A percentile compares a stretch with the other conserved stretches of the same genome.
Evolutionary conservation across 371 early-diverging fungal genomes (phyloP).

Genomic region (Capillidium rhysosporum): DNA sequence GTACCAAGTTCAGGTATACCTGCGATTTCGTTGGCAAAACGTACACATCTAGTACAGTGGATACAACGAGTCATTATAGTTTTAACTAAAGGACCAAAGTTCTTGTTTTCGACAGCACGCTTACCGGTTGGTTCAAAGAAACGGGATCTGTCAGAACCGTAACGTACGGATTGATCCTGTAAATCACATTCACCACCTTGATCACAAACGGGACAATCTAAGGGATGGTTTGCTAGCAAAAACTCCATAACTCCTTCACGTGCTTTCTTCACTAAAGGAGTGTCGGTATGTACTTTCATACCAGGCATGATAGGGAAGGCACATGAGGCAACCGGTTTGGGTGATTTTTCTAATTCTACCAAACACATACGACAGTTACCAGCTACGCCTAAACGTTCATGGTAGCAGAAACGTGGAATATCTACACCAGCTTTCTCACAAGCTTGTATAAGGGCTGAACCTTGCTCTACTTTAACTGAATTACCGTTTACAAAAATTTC

Average conservation of each 20-base stretch:
- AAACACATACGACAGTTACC: constrained; percentile 99
- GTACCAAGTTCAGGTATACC: constrained; percentile 92
- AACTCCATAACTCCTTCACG: constrained; percentile 98
- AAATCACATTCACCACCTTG: constrained; percentile 98
- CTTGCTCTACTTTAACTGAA: constrained; percentile 75
- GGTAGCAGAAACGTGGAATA: constrained; percentile 95
- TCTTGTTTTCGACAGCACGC: constrained; percentile 93
- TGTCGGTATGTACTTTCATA: constrained; percentile 90
- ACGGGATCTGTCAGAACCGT: constrained; percentile 85
- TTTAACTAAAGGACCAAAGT: constrained; percentile 89
- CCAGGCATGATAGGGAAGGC: constrained; percentile 94
- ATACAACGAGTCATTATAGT: constrained; percentile 96
- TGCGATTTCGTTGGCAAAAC: constrained; percentile 95
- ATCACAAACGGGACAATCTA: constrained; percentile 97
- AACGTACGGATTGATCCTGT: constrained; percentile 92
- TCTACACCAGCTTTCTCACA: constrained; percentile 77
- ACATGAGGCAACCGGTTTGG: constrained; percentile 92
- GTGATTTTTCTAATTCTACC: constrained; percentile 87
- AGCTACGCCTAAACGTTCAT: constrained; percentile 84
- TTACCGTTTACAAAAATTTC: constrained; percentile 85
- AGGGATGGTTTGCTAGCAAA: constrained; percentile 88
- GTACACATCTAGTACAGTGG: constrained; percentile 97
- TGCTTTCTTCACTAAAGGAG: constrained; percentile 86
- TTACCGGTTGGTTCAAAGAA: constrained; percentile 69
- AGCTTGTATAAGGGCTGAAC: constrained; percentile 91